These are phyloP conservation scores for Naegleria lovaniensis DNA, from an alignment of 208 protist genomes.

Conservation along the genomic window DNA sequence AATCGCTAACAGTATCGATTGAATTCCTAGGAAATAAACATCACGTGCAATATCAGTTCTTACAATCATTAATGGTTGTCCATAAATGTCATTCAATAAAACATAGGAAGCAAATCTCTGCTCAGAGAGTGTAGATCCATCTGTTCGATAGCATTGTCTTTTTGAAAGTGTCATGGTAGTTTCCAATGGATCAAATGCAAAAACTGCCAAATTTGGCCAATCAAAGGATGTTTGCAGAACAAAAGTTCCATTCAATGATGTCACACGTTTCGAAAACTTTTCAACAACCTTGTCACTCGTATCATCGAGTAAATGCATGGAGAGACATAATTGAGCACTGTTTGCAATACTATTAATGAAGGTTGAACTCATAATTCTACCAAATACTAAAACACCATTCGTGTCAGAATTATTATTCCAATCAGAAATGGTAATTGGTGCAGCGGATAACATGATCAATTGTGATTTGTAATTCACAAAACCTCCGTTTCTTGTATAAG, in stretches of 20 bases:
- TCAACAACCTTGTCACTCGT: background rate
- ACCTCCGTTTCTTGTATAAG: background rate
- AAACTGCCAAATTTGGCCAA: background rate
- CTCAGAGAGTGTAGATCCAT: background rate
- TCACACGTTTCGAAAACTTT: background rate
- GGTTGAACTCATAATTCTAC: background rate
- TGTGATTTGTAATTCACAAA: background rate
- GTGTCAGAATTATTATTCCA: background rate
- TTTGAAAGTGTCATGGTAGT: background rate
- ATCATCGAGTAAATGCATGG: background rate
- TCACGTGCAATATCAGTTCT: background rate
- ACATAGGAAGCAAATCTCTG: background rate
- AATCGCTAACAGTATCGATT: background rate
- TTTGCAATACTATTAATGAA: background rate
- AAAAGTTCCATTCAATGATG: background rate
- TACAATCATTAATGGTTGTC: background rate
- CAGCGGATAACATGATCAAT: background rate
- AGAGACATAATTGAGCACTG: background rate
- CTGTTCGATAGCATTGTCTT: background rate
- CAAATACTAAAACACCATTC: background rate
- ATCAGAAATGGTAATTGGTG: background rate
- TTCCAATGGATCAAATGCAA: background rate
- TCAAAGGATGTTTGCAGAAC: background rate
- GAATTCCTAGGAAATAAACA: background rate
- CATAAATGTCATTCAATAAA: background rate